Percentiles rank a stretch among this genome's conserved stretches.
These are phyloP conservation scores for Solanum dulcamara DNA, from an alignment of 257 asterid species.

Conservation along the genomic window DNA sequence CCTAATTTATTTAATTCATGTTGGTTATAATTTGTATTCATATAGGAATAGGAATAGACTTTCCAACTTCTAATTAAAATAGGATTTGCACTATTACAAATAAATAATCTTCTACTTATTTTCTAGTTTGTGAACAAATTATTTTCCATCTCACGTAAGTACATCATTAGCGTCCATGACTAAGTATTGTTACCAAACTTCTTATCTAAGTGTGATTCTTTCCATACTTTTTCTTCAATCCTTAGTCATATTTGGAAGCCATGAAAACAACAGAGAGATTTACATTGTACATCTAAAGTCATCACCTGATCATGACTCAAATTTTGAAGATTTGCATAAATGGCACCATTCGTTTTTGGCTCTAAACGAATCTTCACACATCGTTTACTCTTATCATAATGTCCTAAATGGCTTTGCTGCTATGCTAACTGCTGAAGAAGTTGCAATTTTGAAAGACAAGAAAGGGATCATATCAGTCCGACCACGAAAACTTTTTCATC, in stretches of 20 bases:
- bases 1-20: too few species aligned
- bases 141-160: neutral
- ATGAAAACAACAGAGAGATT: neutral
- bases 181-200: neutral
- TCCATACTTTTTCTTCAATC: neutral
- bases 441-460: neutral
- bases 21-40: neutral
- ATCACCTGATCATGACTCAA: neutral
- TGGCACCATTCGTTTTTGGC: slow-evolving; percentile 22
- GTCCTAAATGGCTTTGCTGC: slow-evolving; percentile 19
- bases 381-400: slow-evolving; percentile 3
- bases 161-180: neutral
- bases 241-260: neutral
- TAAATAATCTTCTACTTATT: neutral
- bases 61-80: neutral
- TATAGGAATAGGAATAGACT: too few species aligned
- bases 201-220: neutral
- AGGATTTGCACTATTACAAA: neutral
- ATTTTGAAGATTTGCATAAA: neutral
- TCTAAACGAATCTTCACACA: neutral
- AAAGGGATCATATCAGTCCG: slow-evolving; percentile 5
- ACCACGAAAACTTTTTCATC: neutral
- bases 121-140: too few species aligned
- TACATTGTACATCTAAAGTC: slow-evolving; percentile 1
- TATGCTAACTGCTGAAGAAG: slow-evolving; percentile 4